Percentiles rank a stretch among this genome's conserved stretches.
Evolutionary conservation across 768 basidiomycete species (phyloP).

Genomic region (Collybiopsis confluens): DNA sequence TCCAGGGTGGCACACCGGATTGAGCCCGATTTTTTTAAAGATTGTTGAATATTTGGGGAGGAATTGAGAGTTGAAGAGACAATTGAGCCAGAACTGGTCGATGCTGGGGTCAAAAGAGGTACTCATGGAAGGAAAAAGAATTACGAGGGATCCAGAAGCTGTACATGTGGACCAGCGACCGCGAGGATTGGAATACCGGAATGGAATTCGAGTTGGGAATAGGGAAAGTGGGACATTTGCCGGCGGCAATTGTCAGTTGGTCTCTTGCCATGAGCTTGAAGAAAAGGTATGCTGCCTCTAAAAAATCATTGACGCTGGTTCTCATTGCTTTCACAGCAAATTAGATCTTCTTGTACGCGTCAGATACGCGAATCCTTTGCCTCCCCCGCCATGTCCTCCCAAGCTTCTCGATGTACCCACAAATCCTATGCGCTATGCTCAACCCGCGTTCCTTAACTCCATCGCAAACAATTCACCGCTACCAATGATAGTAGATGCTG

Average conservation of each 20-base stretch:
- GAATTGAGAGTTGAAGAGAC: constrained; percentile 38
- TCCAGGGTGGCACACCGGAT: constrained; percentile 58
- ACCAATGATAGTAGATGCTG: constrained; percentile 96
- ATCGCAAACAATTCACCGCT: constrained; percentile 77
- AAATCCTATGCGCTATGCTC: constrained; percentile 80
- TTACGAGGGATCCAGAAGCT: constrained; percentile 53
- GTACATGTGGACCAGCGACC: constrained; percentile 60
- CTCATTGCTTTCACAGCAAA: constrained; percentile 44
- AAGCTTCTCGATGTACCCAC: constrained; percentile 93
- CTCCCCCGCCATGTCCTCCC: constrained; percentile 94
- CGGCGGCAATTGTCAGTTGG: constrained; percentile 2
- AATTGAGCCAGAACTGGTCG: constrained; percentile 47
- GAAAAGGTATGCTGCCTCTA: constrained; percentile 54
- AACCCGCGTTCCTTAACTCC: constrained; percentile 78
- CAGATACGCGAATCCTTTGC: constrained; percentile 91
- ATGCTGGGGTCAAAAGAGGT: constrained; percentile 8
- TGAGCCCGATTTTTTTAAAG: constrained; percentile 45
- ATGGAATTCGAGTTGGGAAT: constrained; percentile 2
- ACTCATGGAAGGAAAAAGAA: constrained; percentile 14
- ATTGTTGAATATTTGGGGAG: constrained; percentile 24
- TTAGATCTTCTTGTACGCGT: constrained; percentile 91
- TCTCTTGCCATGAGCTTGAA: constrained; percentile 43
- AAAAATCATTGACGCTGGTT: too few species aligned
- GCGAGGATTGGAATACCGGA: constrained; percentile 28
- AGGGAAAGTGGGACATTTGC: constrained; percentile 3